These are phyloP conservation scores for Striga asiatica DNA, from an alignment of 257 asterid species.

Conservation along the genomic window DNA sequence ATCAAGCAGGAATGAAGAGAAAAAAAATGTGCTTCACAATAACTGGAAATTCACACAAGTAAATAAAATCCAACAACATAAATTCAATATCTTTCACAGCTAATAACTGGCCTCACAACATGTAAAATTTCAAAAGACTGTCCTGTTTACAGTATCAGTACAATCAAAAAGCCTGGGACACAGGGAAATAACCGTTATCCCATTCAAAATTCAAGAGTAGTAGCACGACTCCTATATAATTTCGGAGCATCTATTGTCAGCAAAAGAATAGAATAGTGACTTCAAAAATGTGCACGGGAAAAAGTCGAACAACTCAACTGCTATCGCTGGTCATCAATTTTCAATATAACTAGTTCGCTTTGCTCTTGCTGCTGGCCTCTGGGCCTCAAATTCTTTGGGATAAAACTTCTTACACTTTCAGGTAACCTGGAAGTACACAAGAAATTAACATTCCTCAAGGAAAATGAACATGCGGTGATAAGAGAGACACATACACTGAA, in stretches of 20 bases:
- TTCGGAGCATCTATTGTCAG: constrained; percentile 12
- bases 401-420: constrained; percentile 62
- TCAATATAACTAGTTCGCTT: constrained; percentile 65
- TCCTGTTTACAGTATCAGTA: too few relatives aligned
- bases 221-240: constrained; percentile 8
- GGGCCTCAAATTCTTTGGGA: constrained; percentile 58
- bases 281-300: constrained; percentile 12
- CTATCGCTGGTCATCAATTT: constrained; percentile 35
- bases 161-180: too few relatives aligned
- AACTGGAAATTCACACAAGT: too few relatives aligned
- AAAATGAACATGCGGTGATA: too few relatives aligned
- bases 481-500: neutral
- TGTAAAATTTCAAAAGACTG: too few relatives aligned
- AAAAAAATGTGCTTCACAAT: too few relatives aligned
- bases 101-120: too few relatives aligned
- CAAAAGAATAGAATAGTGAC: constrained; percentile 15
- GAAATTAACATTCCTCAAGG: too few relatives aligned
- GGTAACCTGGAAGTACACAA: constrained; percentile 56
- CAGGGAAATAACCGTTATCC: neutral
- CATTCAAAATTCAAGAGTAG: neutral
- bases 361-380: constrained; percentile 72
- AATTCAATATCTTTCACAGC: too few relatives aligned
- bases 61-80: too few relatives aligned
- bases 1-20: too few relatives aligned
- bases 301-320: constrained; percentile 5